A percentile compares a stretch with the other conserved stretches of the same genome.
Evolutionary conservation across 495 filamentous ascomycete species (phyloP).

Genomic region (Neurospora sp.): DNA sequence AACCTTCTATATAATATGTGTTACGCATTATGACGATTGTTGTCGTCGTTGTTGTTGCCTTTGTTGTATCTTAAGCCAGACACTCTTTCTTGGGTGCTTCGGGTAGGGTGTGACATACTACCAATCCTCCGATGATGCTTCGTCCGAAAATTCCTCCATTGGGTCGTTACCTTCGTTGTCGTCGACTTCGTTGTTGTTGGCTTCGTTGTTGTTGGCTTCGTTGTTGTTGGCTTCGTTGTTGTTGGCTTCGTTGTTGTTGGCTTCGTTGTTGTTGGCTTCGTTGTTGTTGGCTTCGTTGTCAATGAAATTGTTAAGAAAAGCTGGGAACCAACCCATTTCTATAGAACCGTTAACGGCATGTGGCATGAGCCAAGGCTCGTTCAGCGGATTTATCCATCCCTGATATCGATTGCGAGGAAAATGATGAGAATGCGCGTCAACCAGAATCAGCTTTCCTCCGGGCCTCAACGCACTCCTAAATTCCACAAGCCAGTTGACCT

Average conservation of each 20-base stretch:
- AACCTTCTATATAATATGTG: not conserved
- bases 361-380: not conserved
- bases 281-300: not conserved
- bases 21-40: not conserved
- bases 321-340: not conserved
- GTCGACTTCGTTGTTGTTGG: not conserved
- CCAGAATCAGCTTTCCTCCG: slow-evolving; percentile 11
- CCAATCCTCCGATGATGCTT: not conserved
- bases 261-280: not conserved
- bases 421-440: slow-evolving; percentile 3
- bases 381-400: not conserved
- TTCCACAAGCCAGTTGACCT: slow-evolving; percentile 5
- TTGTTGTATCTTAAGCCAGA: not conserved
- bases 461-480: slow-evolving; percentile 10
- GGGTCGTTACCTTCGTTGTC: too few relatives aligned
- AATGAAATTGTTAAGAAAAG: not conserved
- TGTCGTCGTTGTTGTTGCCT: not conserved
- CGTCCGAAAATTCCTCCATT: not conserved
- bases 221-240: not conserved
- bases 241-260: too few relatives aligned
- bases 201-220: not conserved
- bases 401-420: not conserved
- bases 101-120: not conserved
- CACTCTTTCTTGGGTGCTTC: not conserved
- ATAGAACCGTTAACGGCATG: not conserved